These are phyloP conservation scores for Boletus patriciae DNA, from an alignment of 768 basidiomycete species.

Conservation along the genomic window DNA sequence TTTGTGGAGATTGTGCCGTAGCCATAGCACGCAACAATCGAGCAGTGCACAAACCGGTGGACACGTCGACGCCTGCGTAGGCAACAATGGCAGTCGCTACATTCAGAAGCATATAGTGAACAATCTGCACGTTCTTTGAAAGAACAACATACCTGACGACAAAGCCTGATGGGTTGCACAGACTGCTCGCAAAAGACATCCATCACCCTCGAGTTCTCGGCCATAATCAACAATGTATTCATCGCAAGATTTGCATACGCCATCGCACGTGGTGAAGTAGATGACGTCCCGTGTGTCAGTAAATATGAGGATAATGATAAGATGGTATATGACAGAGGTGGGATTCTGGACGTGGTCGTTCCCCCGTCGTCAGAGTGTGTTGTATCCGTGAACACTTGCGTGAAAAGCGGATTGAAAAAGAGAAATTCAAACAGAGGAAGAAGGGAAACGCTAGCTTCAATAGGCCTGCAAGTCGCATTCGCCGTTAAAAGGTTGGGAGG, in stretches of 20 bases:
- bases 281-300: conserved; percentile 64
- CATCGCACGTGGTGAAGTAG: conserved; percentile 54
- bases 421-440: conserved; percentile 65
- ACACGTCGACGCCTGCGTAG: conserved; percentile 38
- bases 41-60: conserved; percentile 57
- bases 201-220: conserved; percentile 51
- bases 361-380: conserved; percentile 30
- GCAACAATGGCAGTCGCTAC: conserved; percentile 55
- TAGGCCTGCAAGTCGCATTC: conserved; percentile 48
- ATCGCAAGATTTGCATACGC: conserved; percentile 62
- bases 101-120: conserved; percentile 1
- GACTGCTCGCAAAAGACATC: conserved; percentile 44
- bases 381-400: conserved; percentile 44
- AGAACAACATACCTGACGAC: conserved; percentile 53
- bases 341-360: conserved; percentile 18
- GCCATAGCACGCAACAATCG: conserved; percentile 70
- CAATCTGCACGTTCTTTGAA: background rate
- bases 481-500: background rate
- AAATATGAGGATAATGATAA: conserved; percentile 65
- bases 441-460: conserved; percentile 57
- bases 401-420: conserved; percentile 49
- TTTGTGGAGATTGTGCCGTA: conserved; percentile 69
- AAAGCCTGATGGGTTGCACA: conserved; percentile 49
- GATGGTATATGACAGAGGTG: conserved; percentile 47
- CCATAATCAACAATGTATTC: conserved; percentile 50